These are phyloP conservation scores for Scheffersomyces titani DNA, from an alignment of 1,139 yeast species.

Conservation along the genomic window DNA sequence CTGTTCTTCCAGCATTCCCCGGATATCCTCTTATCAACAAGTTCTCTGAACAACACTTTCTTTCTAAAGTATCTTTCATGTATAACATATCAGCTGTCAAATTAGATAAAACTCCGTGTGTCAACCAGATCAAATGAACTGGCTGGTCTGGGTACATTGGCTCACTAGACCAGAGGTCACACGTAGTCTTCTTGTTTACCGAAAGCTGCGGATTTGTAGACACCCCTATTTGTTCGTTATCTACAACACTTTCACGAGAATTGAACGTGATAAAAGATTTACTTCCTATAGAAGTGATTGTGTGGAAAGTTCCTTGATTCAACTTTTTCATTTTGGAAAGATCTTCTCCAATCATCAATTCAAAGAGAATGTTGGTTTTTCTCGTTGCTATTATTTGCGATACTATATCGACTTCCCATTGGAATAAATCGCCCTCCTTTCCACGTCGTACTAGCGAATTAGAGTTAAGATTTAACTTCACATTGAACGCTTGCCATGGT, in stretches of 20 bases:
- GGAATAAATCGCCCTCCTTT: constrained; percentile 13
- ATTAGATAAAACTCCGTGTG: constrained; percentile 27
- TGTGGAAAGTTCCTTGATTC: constrained; percentile 22
- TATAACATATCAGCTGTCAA: constrained; percentile 28
- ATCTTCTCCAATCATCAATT: constrained; percentile 29
- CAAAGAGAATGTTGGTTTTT: constrained; percentile 17
- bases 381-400: constrained; percentile 24
- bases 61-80: constrained; percentile 20
- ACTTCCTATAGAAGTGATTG: constrained; percentile 17
- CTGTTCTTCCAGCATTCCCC: constrained; percentile 28
- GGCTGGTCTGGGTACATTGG: constrained; percentile 16
- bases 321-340: constrained; percentile 31
- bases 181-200: constrained; percentile 14
- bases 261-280: constrained; percentile 1
- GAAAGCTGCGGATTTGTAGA: constrained; percentile 11
- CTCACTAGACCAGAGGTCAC: constrained; percentile 19
- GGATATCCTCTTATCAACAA: constrained; percentile 22
- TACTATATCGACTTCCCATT: constrained; percentile 23
- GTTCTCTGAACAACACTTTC: constrained; percentile 13
- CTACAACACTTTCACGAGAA: not conserved
- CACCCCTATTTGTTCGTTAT: constrained; percentile 5
- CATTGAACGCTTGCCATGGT: constrained; percentile 64
- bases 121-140: constrained; percentile 21
- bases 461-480: constrained; percentile 46
- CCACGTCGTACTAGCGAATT: constrained; percentile 31